Percentiles rank a stretch among this genome's conserved stretches.
Conservation (phyloP, 371 early-diverging fungal species). For the Apophysomyces variabilis region DNA sequence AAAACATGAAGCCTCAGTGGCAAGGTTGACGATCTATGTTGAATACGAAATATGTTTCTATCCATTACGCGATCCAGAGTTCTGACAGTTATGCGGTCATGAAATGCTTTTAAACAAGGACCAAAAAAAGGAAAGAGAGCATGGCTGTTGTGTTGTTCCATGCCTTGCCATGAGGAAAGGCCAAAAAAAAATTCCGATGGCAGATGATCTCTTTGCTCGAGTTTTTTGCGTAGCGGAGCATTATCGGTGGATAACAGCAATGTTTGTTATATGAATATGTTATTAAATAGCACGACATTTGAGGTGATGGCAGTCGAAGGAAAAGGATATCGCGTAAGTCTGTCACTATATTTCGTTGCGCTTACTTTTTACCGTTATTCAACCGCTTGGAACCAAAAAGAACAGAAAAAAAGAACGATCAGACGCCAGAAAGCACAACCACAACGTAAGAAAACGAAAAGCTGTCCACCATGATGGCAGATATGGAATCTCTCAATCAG, state of each 20-base stretch:
- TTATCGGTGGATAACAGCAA: slow-evolving; percentile 6
- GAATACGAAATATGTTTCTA: too few relatives aligned
- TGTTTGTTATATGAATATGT: neutral
- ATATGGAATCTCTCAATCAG: slow-evolving; percentile 9
- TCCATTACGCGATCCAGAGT: too few relatives aligned
- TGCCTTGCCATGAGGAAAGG: too few relatives aligned
- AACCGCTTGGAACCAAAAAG: neutral
- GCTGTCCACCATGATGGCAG: neutral
- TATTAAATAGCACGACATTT: slow-evolving; percentile 1
- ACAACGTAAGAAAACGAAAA: neutral
- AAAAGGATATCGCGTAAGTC: slow-evolving; percentile 3
- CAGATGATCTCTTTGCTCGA: neutral
- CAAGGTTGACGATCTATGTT: too few relatives aligned
- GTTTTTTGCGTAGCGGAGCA: neutral
- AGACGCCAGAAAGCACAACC: too few relatives aligned
- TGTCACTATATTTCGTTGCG: neutral
- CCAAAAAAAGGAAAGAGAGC: too few relatives aligned
- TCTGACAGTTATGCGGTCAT: too few relatives aligned
- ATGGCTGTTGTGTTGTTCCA: too few relatives aligned
- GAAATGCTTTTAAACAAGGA: too few relatives aligned
- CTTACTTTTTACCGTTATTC: neutral
- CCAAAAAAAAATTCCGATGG: neutral
- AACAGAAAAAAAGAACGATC: too few relatives aligned
- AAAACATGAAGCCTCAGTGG: too few relatives aligned
- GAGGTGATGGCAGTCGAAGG: neutral